Evolutionary conservation across 306 rosid genomes (phyloP).

Genomic region (Mucuna pruriens): DNA sequence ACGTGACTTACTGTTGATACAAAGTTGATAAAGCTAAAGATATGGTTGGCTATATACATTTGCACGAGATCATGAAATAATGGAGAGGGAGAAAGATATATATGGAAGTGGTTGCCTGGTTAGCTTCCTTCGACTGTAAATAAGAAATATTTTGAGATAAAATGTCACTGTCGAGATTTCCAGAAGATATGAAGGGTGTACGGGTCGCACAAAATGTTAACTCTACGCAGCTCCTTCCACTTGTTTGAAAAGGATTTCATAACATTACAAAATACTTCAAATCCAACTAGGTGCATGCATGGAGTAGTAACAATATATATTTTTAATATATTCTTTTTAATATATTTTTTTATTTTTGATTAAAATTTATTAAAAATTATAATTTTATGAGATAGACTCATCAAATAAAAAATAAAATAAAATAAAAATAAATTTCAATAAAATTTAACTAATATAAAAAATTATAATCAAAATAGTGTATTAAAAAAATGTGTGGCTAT

Average conservation of each 20-base stretch:
- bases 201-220: constrained; percentile 11
- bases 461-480: too few species aligned
- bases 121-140: constrained; percentile 40
- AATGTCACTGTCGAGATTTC: constrained; percentile 43
- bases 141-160: constrained; percentile 35
- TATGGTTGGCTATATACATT: not conserved
- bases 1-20: not conserved
- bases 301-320: too few species aligned
- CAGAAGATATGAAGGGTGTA: constrained; percentile 6
- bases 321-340: too few species aligned
- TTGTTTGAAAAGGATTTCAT: constrained; percentile 29
- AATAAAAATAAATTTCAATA: too few species aligned
- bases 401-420: too few species aligned
- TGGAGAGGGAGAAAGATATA: constrained; percentile 19
- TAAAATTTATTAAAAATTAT: too few species aligned
- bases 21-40: not conserved
- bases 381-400: too few species aligned
- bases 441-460: too few species aligned
- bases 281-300: constrained; percentile 24
- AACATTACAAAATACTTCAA: constrained; percentile 28
- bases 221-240: not conserved
- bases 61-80: constrained; percentile 24
- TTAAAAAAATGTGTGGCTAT: too few species aligned
- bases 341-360: too few species aligned
- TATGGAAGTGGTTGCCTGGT: constrained; percentile 26